These are phyloP conservation scores for Neurospora pannonica DNA, from an alignment of 495 filamentous ascomycete species.

Conservation along the genomic window DNA sequence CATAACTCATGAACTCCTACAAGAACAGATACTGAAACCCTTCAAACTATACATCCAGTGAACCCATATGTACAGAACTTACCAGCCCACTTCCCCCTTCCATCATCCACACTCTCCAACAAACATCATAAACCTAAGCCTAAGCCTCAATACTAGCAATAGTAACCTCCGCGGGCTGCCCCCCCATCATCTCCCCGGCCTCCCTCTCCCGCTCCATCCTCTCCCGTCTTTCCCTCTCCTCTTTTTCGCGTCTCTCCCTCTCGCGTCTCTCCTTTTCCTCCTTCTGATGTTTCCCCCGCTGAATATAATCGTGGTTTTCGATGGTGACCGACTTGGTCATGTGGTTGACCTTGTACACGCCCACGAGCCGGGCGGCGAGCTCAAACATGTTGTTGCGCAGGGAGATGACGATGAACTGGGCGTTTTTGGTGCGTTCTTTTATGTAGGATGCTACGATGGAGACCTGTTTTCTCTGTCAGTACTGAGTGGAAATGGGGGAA, in stretches of 20 bases:
- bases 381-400: slow-evolving; percentile 99
- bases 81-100: neutral
- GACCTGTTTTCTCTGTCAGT: too few relatives aligned
- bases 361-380: slow-evolving; percentile 82
- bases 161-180: neutral
- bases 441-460: slow-evolving; percentile 98
- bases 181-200: neutral
- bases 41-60: neutral
- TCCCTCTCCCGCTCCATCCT: neutral
- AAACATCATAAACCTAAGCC: too few relatives aligned
- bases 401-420: slow-evolving; percentile 97
- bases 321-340: slow-evolving; percentile 99
- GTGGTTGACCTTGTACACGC: slow-evolving; percentile 98
- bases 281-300: neutral
- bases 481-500: too few relatives aligned
- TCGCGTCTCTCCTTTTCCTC: neutral
- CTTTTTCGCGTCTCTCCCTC: neutral
- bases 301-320: slow-evolving; percentile 70
- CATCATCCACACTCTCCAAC: neutral
- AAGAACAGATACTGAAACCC: neutral
- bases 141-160: neutral
- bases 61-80: neutral
- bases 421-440: slow-evolving; percentile 97
- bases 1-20: neutral
- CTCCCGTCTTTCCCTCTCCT: neutral